Evolutionary conservation across 2,329 filamentous ascomycete genomes (phyloP), one percentile per base, ranked within the genome.

Genomic region (Penicillium corylophilum): DNA sequence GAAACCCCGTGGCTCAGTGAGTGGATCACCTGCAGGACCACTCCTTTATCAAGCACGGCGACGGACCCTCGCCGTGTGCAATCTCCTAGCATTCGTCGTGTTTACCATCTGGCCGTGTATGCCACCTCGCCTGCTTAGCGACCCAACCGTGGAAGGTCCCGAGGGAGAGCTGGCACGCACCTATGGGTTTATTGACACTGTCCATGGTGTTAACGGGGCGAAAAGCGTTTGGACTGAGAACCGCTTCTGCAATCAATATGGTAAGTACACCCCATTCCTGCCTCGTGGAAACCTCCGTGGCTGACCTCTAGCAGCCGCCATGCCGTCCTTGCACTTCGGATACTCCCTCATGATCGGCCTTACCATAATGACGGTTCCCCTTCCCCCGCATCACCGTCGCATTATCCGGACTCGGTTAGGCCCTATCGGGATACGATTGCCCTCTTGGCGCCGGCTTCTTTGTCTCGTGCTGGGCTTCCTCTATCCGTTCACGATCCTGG

Each of bases 301-400:
- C 46, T 57, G 29, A 57, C 22, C 22, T 46, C 28, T 2, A 13
- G 15, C 44, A 84, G 83, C 84, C 48, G 87, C 87, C 7, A 90
- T 90, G 87, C 87, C 87, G 1, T 87, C 84, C 0, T 77, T 90
- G 15, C 87, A 90, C 68, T 90, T 90, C 64, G 87, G 87, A 3
- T 90, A 90, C 72, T 86, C 85, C 3, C 80, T 90, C 26, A 79
- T 90, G 62, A 84, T 90, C 64, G 87, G 87, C 7, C 71, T 89
- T 12, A 89, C 86, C 4, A 79, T 89, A 51, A 81, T 82, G 60
- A 83, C 82, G 1, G 80, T 89, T 42, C 87, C 87, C 1, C 74
- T 89, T 1, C 72, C 79, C 9, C 76, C 79, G 22, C 74, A 80
- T 20, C 80, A 84, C 48, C 68, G 75, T 16, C 75, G 74, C 8